Evolutionary conservation across 1,139 yeast genomes (phyloP).

Genomic region (Kluyveromyces sp.): DNA sequence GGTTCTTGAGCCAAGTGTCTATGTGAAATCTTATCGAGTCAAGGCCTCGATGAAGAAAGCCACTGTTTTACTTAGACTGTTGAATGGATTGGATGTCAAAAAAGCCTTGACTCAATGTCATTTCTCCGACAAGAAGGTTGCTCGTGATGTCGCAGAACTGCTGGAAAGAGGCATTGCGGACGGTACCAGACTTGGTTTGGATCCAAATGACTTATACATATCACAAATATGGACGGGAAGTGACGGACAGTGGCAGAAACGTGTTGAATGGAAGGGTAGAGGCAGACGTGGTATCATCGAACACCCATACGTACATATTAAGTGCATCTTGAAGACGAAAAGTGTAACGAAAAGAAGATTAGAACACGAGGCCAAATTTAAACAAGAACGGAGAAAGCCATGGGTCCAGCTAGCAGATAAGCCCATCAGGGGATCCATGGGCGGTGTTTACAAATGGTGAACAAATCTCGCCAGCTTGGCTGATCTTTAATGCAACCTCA

Average conservation of each 20-base stretch:
- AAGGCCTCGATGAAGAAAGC: conserved; percentile 87
- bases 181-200: conserved; percentile 52
- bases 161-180: conserved; percentile 67
- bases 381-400: conserved; percentile 42
- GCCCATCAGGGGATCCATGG: conserved; percentile 39
- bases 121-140: conserved; percentile 73
- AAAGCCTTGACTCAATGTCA: conserved; percentile 90
- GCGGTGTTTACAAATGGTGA: conserved; percentile 49
- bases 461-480: too few relatives aligned
- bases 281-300: conserved; percentile 78
- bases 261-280: conserved; percentile 84
- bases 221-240: conserved; percentile 89
- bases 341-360: conserved; percentile 52
- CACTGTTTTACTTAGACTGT: conserved; percentile 68
- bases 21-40: conserved; percentile 67
- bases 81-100: conserved; percentile 58
- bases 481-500: too few relatives aligned
- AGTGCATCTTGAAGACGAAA: conserved; percentile 63
- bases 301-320: conserved; percentile 74
- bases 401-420: conserved; percentile 38
- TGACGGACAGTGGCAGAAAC: conserved; percentile 67
- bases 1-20: conserved; percentile 77
- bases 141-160: conserved; percentile 72
- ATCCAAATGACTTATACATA: conserved; percentile 59
- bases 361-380: conserved; percentile 49